Percentiles rank a stretch among this genome's conserved stretches.
Evolutionary conservation across 2,329 filamentous ascomycete genomes (phyloP).

Genomic region (Sclerotinia nivalis): DNA sequence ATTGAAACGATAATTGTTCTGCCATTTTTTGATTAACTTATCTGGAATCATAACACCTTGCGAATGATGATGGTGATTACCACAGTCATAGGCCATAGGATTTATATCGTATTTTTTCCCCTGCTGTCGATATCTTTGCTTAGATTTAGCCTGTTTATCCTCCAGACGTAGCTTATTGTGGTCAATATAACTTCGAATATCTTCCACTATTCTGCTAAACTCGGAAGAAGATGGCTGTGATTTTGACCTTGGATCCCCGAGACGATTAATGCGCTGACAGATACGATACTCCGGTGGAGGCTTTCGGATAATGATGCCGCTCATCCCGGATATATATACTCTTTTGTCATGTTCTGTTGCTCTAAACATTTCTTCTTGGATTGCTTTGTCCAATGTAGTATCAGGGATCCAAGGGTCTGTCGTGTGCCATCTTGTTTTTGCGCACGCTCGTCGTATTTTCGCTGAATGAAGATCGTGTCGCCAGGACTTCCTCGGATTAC

Average conservation of each 20-base stretch:
- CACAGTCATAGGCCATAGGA: neutral
- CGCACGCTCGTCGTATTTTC: neutral
- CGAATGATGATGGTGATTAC: neutral
- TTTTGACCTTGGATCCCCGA: neutral
- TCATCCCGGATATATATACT: neutral
- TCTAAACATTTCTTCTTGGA: neutral
- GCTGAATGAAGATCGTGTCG: neutral
- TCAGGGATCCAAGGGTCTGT: neutral
- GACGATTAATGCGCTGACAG: neutral
- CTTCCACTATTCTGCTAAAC: neutral
- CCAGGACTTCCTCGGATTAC: neutral
- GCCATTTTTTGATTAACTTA: neutral
- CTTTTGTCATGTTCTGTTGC: neutral
- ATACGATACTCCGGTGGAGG: neutral
- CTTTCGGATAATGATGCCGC: neutral
- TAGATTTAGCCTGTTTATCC: neutral
- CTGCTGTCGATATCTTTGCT: neutral
- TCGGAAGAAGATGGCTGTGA: neutral
- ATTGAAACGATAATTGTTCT: neutral
- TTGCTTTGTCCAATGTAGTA: neutral
- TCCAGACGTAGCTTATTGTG: neutral
- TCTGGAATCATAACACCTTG: neutral
- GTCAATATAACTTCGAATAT: neutral
- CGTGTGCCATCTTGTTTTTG: neutral
- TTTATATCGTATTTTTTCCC: neutral